These are phyloP conservation scores for Kazachstania bromeliacearum DNA, from an alignment of 805 yeast species.

Conservation along the genomic window DNA sequence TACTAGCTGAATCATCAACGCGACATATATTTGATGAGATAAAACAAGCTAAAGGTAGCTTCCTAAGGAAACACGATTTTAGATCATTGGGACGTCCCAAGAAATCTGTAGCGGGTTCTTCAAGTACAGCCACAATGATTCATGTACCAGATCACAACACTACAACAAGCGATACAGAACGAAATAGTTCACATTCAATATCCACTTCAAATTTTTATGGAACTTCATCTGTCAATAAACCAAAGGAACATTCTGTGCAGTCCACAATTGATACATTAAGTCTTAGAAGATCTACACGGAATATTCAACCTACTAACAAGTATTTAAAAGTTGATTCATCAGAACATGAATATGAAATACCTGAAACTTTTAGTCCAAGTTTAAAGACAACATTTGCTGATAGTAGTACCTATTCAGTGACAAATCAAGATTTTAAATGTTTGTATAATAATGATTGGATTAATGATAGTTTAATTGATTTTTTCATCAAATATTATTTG, in stretches of 20 bases:
- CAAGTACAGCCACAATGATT: background rate
- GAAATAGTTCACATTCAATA: background rate
- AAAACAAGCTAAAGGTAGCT: background rate
- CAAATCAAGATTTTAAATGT: conserved; percentile 67
- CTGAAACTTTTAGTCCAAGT: conserved; percentile 31
- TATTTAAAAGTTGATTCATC: conserved; percentile 4
- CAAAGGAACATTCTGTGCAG: background rate
- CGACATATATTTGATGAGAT: background rate
- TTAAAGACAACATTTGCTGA: conserved; percentile 46
- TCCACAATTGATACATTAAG: background rate
- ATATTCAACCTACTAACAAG: background rate
- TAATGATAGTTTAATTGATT: conserved; percentile 81
- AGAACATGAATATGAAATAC: conserved; percentile 14
- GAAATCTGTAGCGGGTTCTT: background rate
- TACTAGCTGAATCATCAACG: background rate
- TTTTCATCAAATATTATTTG: conserved; percentile 57
- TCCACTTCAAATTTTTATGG: background rate
- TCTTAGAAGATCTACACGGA: conserved; percentile 8
- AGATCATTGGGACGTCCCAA: background rate
- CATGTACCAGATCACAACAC: background rate
- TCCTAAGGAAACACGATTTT: background rate
- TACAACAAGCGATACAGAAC: background rate
- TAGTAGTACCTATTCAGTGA: conserved; percentile 45
- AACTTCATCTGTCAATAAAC: background rate
- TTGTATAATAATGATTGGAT: conserved; percentile 77